These are phyloP conservation scores for Phellinidium pouzarii DNA, from an alignment of 1,284 basidiomycete genomes.

Conservation along the genomic window DNA sequence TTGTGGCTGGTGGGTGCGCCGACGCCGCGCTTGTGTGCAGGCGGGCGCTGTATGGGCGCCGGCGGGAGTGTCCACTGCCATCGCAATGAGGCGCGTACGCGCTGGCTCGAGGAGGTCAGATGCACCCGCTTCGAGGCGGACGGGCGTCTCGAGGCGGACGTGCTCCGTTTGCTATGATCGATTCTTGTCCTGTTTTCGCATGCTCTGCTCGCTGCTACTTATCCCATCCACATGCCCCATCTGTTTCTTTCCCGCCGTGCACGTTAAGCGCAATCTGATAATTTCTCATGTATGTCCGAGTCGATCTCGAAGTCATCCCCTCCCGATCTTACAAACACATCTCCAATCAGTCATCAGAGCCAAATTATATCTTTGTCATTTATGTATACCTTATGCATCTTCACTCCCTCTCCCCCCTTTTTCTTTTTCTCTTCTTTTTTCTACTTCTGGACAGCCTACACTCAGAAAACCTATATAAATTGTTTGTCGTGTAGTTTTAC, in stretches of 20 bases:
- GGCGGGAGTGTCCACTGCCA: conserved; percentile 34
- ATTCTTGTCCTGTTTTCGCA: neutral
- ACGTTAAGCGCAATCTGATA: too few species aligned
- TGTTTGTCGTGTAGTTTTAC: too few species aligned
- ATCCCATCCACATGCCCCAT: neutral
- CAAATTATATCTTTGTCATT: too few species aligned
- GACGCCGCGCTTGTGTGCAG: conserved; percentile 24
- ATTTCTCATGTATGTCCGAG: too few species aligned
- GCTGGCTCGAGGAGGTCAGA: conserved; percentile 39
- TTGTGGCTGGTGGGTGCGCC: neutral
- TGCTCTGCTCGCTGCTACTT: neutral
- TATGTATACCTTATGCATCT: too few species aligned
- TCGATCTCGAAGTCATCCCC: too few species aligned
- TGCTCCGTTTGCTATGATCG: neutral
- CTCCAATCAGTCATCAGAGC: too few species aligned
- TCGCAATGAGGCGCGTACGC: conserved; percentile 35
- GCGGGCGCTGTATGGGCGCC: conserved; percentile 32
- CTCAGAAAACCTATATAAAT: too few species aligned
- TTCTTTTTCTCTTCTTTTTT: too few species aligned
- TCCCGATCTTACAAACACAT: too few species aligned
- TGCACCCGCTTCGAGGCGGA: conserved; percentile 43
- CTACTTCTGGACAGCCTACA: too few species aligned
- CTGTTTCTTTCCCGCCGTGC: neutral
- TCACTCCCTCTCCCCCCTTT: too few species aligned
- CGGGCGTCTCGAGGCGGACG: conserved; percentile 2